A percentile compares a stretch with the other conserved stretches of the same genome.
These are phyloP conservation scores for Cylindrotheca fusiformis DNA, from an alignment of 108 stramenopile species.

Conservation along the genomic window DNA sequence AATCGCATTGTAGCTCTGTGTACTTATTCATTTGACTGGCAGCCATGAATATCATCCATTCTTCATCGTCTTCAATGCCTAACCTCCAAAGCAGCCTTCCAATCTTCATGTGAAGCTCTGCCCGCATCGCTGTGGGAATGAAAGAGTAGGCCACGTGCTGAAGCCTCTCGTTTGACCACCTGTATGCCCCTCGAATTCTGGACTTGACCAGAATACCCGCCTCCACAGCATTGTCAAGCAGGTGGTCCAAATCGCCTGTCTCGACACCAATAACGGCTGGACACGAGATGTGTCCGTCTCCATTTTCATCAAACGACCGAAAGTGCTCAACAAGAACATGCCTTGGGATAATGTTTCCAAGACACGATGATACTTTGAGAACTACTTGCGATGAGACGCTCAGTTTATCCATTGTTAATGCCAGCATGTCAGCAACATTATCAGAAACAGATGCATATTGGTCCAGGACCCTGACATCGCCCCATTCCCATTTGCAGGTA, in stretches of 20 bases:
- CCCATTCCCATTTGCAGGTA: constrained; percentile 52
- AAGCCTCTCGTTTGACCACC: constrained; percentile 44
- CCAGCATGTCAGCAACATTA: constrained; percentile 51
- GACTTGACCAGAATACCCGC: constrained; percentile 22
- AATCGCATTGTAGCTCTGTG: not conserved
- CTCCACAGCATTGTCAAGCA: constrained; percentile 17
- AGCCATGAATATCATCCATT: constrained; percentile 40
- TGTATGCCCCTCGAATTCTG: constrained; percentile 12
- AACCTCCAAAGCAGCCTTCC: constrained; percentile 29
- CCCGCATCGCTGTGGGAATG: constrained; percentile 8
- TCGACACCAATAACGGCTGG: constrained; percentile 2
- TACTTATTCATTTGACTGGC: constrained; percentile 38
- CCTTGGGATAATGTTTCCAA: constrained; percentile 33
- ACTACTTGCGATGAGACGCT: constrained; percentile 7
- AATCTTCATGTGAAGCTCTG: constrained; percentile 18
- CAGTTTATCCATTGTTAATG: constrained; percentile 28
- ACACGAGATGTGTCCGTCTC: not conserved
- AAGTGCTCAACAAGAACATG: constrained; percentile 18
- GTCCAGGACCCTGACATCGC: constrained; percentile 24
- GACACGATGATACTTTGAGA: constrained; percentile 40
- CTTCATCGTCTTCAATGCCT: constrained; percentile 5
- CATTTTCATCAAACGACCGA: constrained; percentile 1
- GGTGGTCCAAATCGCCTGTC: constrained; percentile 3
- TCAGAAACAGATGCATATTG: constrained; percentile 34
- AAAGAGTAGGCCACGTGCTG: constrained; percentile 32